Conservation (phyloP, 441 rosid genomes). For the Gossypium schwendimanii region DNA sequence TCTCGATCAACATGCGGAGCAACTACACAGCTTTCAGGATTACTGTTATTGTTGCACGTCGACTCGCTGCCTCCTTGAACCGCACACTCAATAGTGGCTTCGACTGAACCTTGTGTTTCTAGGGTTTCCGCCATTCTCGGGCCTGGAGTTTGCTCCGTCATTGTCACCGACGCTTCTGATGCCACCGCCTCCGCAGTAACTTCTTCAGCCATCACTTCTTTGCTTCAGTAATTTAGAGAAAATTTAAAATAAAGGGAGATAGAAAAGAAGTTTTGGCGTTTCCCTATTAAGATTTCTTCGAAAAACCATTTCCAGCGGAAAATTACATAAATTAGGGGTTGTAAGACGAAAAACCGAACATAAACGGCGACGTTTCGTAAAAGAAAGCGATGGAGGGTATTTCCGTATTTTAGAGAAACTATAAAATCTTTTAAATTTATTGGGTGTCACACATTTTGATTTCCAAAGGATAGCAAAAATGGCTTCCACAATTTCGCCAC, state of each 20-base stretch:
- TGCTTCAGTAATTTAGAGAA: not conserved
- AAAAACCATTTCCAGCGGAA: constrained; percentile 17
- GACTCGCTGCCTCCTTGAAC: constrained; percentile 56
- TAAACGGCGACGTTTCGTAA: not conserved
- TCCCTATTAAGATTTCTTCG: not conserved
- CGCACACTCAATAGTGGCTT: constrained; percentile 44
- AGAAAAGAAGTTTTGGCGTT: constrained; percentile 3
- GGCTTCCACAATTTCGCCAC: not conserved
- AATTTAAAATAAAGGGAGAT: not conserved
- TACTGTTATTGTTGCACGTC: constrained; percentile 41
- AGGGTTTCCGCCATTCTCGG: constrained; percentile 14
- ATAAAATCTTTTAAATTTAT: not conserved
- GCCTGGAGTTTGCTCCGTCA: constrained; percentile 20
- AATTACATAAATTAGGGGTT: not conserved
- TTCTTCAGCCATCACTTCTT: constrained; percentile 37
- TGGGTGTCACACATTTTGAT: not conserved
- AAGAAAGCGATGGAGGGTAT: not conserved
- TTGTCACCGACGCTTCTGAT: constrained; percentile 36
- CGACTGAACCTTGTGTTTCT: constrained; percentile 41
- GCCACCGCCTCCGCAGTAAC: constrained; percentile 26
- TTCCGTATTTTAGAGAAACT: not conserved
- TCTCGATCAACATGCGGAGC: constrained; percentile 35
- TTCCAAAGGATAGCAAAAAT: not conserved
- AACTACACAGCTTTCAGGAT: constrained; percentile 39
- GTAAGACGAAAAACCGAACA: not conserved